Percentiles rank a stretch among this genome's conserved stretches.
These are phyloP conservation scores for Sporodiniella umbellata DNA, from an alignment of 371 early-diverging fungal genomes.

Conservation along the genomic window DNA sequence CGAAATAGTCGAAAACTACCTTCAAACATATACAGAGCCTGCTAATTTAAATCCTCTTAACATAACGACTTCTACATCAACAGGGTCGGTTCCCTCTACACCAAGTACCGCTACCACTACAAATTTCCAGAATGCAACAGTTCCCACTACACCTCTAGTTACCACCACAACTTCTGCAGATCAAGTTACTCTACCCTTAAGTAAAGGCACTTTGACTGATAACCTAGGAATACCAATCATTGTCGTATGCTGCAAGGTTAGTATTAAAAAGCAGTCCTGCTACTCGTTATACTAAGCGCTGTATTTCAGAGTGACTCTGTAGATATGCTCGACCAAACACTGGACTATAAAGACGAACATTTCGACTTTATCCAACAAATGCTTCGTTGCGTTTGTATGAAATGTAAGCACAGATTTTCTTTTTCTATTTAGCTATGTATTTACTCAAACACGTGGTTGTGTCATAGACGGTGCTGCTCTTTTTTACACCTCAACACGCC, in stretches of 20 bases:
- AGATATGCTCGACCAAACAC: conserved; percentile 74
- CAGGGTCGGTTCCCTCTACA: conserved; percentile 22
- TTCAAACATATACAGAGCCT: conserved; percentile 61
- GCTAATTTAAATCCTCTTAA: conserved; percentile 21
- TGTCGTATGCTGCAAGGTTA: conserved; percentile 89
- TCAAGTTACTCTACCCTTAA: conserved; percentile 73
- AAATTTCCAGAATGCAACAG: neutral
- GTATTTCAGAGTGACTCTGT: conserved; percentile 72
- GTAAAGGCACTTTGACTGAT: conserved; percentile 74
- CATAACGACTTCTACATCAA: conserved; percentile 37
- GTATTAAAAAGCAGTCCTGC: neutral
- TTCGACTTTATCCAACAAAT: conserved; percentile 96
- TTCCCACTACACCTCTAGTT: conserved; percentile 24
- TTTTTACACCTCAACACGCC: conserved; percentile 83
- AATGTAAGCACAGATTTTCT: conserved; percentile 62
- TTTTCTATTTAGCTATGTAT: neutral
- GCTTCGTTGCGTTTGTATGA: conserved; percentile 85
- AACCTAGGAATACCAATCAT: conserved; percentile 90
- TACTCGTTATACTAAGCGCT: too few relatives aligned
- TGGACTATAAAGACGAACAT: conserved; percentile 85
- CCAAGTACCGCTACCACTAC: neutral
- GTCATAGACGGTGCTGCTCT: conserved; percentile 85
- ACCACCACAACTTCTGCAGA: conserved; percentile 49
- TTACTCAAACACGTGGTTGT: neutral
- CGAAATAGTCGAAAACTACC: conserved; percentile 54